Percentiles rank a stretch among this genome's conserved stretches.
Conservation (phyloP, 2,329 filamentous ascomycete species). For the Aspergillus alliaceus region DNA sequence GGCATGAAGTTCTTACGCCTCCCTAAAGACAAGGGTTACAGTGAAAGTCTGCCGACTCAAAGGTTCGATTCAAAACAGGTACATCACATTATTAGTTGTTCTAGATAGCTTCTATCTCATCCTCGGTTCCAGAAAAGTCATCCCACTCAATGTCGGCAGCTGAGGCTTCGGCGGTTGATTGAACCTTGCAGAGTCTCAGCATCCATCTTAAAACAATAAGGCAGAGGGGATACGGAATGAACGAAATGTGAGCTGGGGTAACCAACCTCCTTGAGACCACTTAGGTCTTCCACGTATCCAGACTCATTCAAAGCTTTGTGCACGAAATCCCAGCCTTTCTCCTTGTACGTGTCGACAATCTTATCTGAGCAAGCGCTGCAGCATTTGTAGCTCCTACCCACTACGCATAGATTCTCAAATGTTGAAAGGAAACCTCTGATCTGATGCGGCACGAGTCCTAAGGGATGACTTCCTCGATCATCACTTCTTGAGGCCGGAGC, state of each 20-base stretch:
- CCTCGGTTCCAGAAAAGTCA: constrained; percentile 36
- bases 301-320: constrained; percentile 59
- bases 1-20: constrained; percentile 46
- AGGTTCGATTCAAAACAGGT: background rate
- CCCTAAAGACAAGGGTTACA: constrained; percentile 3
- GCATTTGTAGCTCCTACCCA: constrained; percentile 59
- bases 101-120: constrained; percentile 32
- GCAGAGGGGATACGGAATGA: constrained; percentile 21
- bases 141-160: constrained; percentile 47
- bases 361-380: constrained; percentile 63
- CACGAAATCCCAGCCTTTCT: constrained; percentile 62
- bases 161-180: constrained; percentile 47
- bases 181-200: constrained; percentile 39
- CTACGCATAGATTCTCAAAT: constrained; percentile 59
- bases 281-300: constrained; percentile 64
- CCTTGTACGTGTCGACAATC: constrained; percentile 54
- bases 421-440: constrained; percentile 63
- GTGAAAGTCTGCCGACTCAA: background rate
- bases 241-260: background rate
- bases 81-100: background rate
- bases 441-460: constrained; percentile 60
- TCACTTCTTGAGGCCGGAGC: constrained; percentile 33
- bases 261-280: constrained; percentile 57
- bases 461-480: constrained; percentile 44
- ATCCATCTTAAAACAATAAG: background rate